Conservation (phyloP, 2,329 filamentous ascomycete genomes). For the Beauveria sp. region DNA sequence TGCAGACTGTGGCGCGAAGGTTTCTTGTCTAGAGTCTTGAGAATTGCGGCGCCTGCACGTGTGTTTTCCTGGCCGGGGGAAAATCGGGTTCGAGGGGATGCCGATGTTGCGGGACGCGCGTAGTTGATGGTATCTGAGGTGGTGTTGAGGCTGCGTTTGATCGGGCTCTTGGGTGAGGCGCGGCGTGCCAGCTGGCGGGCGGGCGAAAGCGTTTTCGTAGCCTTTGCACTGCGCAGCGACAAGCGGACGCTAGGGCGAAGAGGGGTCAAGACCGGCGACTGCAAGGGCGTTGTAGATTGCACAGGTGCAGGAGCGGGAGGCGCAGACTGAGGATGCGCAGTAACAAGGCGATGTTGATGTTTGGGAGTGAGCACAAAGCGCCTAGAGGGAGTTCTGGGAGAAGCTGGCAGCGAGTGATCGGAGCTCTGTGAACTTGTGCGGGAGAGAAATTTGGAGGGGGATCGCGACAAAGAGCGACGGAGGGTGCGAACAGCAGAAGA, state of each 20-base stretch:
- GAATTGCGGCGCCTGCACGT: constrained; percentile 32
- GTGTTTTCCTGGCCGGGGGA: constrained; percentile 34
- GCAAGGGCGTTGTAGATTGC: constrained; percentile 23
- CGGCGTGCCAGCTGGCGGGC: constrained; percentile 52
- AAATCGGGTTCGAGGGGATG: constrained; percentile 14
- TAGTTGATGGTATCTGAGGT: constrained; percentile 66
- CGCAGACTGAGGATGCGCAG: constrained; percentile 27
- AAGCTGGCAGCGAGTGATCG: constrained; percentile 37
- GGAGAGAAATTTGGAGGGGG: constrained; percentile 79
- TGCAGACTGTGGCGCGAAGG: constrained; percentile 47
- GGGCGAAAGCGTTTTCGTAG: constrained; percentile 47
- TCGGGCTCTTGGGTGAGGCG: constrained; percentile 72
- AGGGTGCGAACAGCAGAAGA: constrained; percentile 75
- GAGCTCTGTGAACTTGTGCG: constrained; percentile 41
- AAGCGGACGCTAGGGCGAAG: constrained; percentile 61
- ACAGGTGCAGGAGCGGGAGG: constrained; percentile 21
- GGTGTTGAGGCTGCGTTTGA: constrained; percentile 67
- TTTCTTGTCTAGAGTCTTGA: constrained; percentile 38
- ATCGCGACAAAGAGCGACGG: constrained; percentile 80
- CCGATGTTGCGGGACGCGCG: constrained; percentile 38
- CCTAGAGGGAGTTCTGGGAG: constrained; percentile 47
- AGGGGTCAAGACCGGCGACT: constrained; percentile 52
- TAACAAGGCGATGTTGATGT: constrained; percentile 23
- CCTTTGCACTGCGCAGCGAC: constrained; percentile 55
- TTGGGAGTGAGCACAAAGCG: constrained; percentile 31